Base-by-base conservation (phyloP, 2,329 filamentous ascomycete genomes). In the Cladosporium sp. region DNA sequence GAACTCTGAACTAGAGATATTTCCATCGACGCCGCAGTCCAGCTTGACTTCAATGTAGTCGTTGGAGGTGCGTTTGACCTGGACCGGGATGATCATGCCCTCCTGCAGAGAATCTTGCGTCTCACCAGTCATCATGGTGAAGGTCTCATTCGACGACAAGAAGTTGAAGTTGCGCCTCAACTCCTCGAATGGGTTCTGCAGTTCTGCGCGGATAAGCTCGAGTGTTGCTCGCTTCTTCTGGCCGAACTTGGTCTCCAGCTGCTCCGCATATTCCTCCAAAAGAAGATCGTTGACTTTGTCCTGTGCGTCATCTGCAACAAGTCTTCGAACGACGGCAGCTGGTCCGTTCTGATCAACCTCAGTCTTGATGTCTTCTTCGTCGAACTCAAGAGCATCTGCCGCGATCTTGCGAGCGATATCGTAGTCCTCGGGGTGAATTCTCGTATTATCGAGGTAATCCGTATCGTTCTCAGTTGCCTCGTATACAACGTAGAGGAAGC, bases 401-500 rank as follows among this genome's bases (percentile, higher is more conserved):
- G 93, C 93, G 86, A 99, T 97, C 73, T 99, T 99, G 60, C 92
- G 88, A 43, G 90, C 93, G 55, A 99, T 85, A 60, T 99, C 93
- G 69, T 99, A 99, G 67, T 99, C 93, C 73, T 99, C 93, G 1
- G 93, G 93, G 64, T 99, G 93, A 15, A 99, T 90, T 74, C 93
- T 88, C 41, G 93, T 99, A 66, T 93, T 95, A 70, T 99, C 93
- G 20, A 99, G 78, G 52, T 95, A 95, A 66, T 99, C 93, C 1
- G 91, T 89, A 12, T 87, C 80, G 1, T 60, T 89, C 89, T 58
- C 62, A 12, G 85, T 83, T n/a, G 83, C 79, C 58, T 96, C 91
- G 64, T 89, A 96, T 48, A 88, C 84, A 54, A 99, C 88, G 65
- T 84, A 95, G 30, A 99, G 73, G 73, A 97, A 97, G 73, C 91